phyloP scores from a whole-genome alignment of 2,329 filamentous ascomycete species.

The Microsporum canis region DNA sequence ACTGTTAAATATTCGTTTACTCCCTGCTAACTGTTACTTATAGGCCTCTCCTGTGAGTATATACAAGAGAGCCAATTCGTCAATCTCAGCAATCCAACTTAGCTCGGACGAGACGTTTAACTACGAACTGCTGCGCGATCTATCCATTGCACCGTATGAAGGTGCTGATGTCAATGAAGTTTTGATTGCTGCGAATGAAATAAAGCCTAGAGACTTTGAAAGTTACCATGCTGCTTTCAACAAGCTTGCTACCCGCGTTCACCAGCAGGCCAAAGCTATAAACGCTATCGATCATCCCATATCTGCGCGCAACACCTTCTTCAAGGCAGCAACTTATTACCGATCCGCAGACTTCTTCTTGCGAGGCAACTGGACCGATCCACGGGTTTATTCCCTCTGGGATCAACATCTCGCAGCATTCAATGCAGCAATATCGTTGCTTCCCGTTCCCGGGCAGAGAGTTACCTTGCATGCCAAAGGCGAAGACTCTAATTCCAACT shows the following conservation, averaged over 20 bases:
- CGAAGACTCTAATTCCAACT: slow-evolving; percentile 12
- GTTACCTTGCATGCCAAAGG: slow-evolving; percentile 19
- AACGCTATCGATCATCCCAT: slow-evolving; percentile 8
- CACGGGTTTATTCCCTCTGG: slow-evolving; percentile 31
- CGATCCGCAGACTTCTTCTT: slow-evolving; percentile 35
- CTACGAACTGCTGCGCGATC: slow-evolving; percentile 11
- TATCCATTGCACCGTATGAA: slow-evolving; percentile 4
- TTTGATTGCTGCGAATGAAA: slow-evolving; percentile 10
- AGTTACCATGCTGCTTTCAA: slow-evolving; percentile 11
- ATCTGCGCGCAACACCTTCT: slow-evolving; percentile 21
- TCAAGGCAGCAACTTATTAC: slow-evolving; percentile 33
- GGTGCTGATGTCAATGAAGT: slow-evolving; percentile 12
- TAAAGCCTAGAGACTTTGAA: slow-evolving; percentile 10
- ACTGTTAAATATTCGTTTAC: not conserved
- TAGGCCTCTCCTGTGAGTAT: not conserved
- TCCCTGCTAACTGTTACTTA: not conserved
- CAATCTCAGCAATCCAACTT: not conserved
- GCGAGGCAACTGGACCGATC: slow-evolving; percentile 30
- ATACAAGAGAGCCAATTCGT: not conserved
- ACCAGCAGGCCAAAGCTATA: slow-evolving; percentile 11
- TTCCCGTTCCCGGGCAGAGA: slow-evolving; percentile 28
- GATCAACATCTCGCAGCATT: slow-evolving; percentile 26
- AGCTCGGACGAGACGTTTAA: slow-evolving; percentile 13
- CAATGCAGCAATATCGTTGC: slow-evolving; percentile 27
- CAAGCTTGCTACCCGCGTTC: slow-evolving; percentile 11